Conservation (phyloP, 176 grass and related monocot species). For the Carex scoparia region DNA sequence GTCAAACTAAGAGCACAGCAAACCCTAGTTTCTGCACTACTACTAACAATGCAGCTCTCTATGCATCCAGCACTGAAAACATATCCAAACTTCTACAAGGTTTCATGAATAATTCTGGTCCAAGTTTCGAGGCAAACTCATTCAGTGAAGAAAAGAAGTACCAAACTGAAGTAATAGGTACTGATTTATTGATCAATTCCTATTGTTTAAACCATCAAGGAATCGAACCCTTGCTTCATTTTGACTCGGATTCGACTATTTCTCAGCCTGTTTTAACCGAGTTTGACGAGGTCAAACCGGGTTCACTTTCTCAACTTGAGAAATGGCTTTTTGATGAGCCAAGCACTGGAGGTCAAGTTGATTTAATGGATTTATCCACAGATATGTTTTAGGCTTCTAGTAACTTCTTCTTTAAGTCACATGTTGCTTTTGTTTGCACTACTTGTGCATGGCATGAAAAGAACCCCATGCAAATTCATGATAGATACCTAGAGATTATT, state of each 20-base stretch:
- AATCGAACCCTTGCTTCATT: constrained; percentile 15
- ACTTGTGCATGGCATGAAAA: neutral
- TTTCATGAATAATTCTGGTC: constrained; percentile 45
- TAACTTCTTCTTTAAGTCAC: constrained; percentile 4
- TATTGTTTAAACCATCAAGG: neutral
- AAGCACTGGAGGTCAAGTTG: constrained; percentile 23
- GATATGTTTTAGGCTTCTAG: constrained; percentile 19
- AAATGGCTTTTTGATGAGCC: constrained; percentile 76
- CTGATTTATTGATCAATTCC: neutral
- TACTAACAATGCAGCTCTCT: constrained; percentile 18
- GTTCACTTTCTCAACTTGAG: constrained; percentile 53
- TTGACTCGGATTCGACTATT: constrained; percentile 13
- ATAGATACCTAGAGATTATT: neutral
- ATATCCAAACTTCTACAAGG: constrained; percentile 63
- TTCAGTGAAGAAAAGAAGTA: constrained; percentile 27
- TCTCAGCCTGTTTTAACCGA: constrained; percentile 14
- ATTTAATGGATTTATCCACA: constrained; percentile 34
- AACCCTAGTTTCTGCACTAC: neutral
- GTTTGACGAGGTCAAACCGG: constrained; percentile 29
- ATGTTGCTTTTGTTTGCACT: constrained; percentile 1
- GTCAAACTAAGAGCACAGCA: constrained; percentile 16
- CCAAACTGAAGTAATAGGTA: neutral
- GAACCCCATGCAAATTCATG: constrained; percentile 12
- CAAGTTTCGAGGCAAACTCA: neutral
- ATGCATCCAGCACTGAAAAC: constrained; percentile 67